phyloP scores from a whole-genome alignment of 2,329 filamentous ascomycete species.

The Trichoderma polysporum region DNA sequence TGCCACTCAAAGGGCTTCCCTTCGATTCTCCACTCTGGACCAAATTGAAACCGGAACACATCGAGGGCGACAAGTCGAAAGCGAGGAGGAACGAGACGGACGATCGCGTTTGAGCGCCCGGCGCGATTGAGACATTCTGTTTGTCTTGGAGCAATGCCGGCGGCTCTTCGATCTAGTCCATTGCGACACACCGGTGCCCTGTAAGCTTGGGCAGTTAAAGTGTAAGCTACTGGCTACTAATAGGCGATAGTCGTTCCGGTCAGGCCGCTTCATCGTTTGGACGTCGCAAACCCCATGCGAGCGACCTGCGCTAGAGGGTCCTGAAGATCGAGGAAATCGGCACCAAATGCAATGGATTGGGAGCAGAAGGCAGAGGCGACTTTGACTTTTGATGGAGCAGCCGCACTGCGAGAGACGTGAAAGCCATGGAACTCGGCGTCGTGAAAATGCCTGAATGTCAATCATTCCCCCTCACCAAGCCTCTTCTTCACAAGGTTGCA shows the following conservation, averaged over 20 bases:
- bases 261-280: background rate
- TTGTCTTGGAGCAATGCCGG: background rate
- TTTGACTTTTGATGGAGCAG: background rate
- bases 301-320: background rate
- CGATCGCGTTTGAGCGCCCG: background rate
- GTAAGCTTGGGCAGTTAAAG: conserved; percentile 16
- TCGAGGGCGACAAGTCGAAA: background rate
- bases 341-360: background rate
- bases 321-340: background rate
- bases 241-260: conserved; percentile 13
- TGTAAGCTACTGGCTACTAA: conserved; percentile 19
- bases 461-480: conserved; percentile 3
- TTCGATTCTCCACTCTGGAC: conserved; percentile 3
- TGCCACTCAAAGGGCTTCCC: background rate
- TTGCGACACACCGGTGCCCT: background rate
- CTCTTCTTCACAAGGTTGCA: conserved; percentile 7
- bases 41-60: background rate
- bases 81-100: background rate
- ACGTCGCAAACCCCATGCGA: background rate
- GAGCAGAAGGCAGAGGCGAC: background rate
- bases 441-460: background rate
- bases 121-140: conserved; percentile 8
- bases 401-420: background rate
- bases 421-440: background rate
- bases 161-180: background rate